A percentile compares a stretch with the other conserved stretches of the same genome.
phyloP scores from a whole-genome alignment of 352 stramenopile species.

The Thalassiosira mediterranea region DNA sequence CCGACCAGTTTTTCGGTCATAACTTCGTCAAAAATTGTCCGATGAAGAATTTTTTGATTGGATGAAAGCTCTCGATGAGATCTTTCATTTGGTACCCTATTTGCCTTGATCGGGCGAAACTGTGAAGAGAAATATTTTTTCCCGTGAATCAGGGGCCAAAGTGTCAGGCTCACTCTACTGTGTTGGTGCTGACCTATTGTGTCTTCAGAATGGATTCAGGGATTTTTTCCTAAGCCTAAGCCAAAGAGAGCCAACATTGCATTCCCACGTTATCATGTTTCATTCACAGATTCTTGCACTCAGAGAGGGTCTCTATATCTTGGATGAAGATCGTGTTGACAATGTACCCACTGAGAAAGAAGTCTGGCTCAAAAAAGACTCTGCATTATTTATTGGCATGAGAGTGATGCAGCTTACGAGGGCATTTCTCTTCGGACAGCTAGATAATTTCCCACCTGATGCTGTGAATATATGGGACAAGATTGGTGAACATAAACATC shows the following conservation, averaged over 20 bases:
- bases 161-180: background rate
- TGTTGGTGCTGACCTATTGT: no score
- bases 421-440: slow-evolving; percentile 12
- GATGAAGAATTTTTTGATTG: slow-evolving; percentile 1
- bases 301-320: slow-evolving; percentile 6
- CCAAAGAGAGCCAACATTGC: no score
- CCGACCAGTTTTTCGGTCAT: background rate
- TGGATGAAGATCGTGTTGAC: slow-evolving; percentile 3
- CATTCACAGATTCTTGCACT: slow-evolving; percentile 11
- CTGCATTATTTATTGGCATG: background rate
- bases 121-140: background rate
- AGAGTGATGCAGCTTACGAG: slow-evolving; percentile 13
- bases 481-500: background rate
- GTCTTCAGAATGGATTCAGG: no score
- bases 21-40: slow-evolving; percentile 19
- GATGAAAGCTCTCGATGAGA: slow-evolving; percentile 8
- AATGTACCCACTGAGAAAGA: background rate
- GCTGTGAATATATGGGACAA: slow-evolving; percentile 4
- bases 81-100: slow-evolving; percentile 8
- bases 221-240: no score
- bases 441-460: slow-evolving; percentile 3
- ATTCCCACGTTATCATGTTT: no score
- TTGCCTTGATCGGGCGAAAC: background rate
- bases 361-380: background rate
- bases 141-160: background rate